Conservation (phyloP, 2,329 filamentous ascomycete genomes). For the Shiraia bambusicola region DNA sequence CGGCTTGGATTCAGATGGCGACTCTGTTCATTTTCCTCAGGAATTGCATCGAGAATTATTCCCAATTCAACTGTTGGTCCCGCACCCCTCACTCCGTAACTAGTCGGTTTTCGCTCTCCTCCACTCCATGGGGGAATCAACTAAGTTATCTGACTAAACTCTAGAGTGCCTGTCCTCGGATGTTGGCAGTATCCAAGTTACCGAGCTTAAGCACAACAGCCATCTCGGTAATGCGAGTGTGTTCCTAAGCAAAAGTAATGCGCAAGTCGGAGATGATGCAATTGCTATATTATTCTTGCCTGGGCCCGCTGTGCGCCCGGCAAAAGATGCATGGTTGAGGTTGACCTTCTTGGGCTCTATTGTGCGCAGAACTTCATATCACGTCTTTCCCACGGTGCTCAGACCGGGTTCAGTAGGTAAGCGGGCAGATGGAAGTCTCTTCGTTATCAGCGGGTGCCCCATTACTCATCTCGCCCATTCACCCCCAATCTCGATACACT, state of each 20-base stretch:
- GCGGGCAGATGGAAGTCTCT: constrained; percentile 42
- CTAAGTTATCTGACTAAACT: too few species aligned
- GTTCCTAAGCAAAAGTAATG: constrained; percentile 7
- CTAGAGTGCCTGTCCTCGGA: constrained; percentile 19
- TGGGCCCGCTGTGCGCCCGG: constrained; percentile 6
- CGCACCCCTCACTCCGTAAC: too few species aligned
- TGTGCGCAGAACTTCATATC: constrained; percentile 43
- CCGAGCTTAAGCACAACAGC: constrained; percentile 32
- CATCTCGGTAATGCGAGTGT: constrained; percentile 16
- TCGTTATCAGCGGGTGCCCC: constrained; percentile 28
- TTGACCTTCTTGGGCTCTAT: constrained; percentile 37
- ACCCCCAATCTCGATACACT: constrained; percentile 21
- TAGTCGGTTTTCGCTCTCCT: neutral
- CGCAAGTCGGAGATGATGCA: constrained; percentile 23
- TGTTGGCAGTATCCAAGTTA: constrained; percentile 22
- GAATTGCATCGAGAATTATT: too few species aligned
- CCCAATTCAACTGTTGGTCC: too few species aligned
- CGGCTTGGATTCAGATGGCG: too few species aligned
- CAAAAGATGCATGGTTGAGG: constrained; percentile 8
- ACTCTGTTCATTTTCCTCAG: too few species aligned
- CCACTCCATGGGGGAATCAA: constrained; percentile 2
- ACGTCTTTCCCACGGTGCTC: constrained; percentile 32
- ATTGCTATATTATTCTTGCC: constrained; percentile 15
- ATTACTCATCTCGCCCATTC: constrained; percentile 21
- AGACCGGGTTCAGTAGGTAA: constrained; percentile 33